Percentiles rank a stretch among this genome's conserved stretches.
These are phyloP conservation scores for Aspergillus fumigatiaffinis DNA, from an alignment of 2,329 filamentous ascomycete species.

Conservation along the genomic window DNA sequence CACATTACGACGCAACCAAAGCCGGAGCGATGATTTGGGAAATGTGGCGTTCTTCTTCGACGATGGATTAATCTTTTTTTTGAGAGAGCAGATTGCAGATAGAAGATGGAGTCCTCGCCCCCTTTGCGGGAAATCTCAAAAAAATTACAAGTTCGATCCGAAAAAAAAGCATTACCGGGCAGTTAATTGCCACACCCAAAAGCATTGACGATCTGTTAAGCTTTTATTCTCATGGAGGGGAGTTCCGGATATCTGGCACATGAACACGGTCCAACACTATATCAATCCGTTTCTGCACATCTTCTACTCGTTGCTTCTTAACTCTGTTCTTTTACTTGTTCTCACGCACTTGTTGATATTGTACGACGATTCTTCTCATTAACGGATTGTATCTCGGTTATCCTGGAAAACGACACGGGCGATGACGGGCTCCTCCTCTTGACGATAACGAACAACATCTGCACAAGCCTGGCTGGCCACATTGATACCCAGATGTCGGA, in stretches of 20 bases:
- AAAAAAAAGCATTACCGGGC: constrained; percentile 40
- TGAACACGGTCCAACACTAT: constrained; percentile 47
- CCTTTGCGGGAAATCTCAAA: constrained; percentile 32
- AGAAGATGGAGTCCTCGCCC: constrained; percentile 38
- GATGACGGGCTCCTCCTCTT: neutral
- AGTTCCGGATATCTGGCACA: constrained; percentile 82
- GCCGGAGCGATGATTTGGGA: constrained; percentile 29
- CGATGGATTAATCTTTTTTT: constrained; percentile 26
- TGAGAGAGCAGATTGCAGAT: constrained; percentile 22
- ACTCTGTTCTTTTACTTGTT: constrained; percentile 32
- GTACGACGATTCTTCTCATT: neutral
- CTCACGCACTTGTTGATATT: constrained; percentile 23
- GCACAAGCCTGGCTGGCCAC: neutral
- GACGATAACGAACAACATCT: neutral
- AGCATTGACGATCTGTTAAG: constrained; percentile 30
- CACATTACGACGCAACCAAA: constrained; percentile 20
- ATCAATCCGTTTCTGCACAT: constrained; percentile 21
- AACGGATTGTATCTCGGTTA: neutral
- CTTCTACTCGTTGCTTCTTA: constrained; percentile 43
- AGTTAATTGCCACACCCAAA: constrained; percentile 49
- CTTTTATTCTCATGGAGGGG: constrained; percentile 56
- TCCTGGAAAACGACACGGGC: neutral
- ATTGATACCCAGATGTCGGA: neutral
- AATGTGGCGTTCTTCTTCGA: constrained; percentile 34
- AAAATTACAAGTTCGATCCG: constrained; percentile 50